A percentile compares a stretch with the other conserved stretches of the same genome.
These are phyloP conservation scores for Tetrastigma voinierianum DNA, from an alignment of 164 flowering plant species.

Conservation along the genomic window DNA sequence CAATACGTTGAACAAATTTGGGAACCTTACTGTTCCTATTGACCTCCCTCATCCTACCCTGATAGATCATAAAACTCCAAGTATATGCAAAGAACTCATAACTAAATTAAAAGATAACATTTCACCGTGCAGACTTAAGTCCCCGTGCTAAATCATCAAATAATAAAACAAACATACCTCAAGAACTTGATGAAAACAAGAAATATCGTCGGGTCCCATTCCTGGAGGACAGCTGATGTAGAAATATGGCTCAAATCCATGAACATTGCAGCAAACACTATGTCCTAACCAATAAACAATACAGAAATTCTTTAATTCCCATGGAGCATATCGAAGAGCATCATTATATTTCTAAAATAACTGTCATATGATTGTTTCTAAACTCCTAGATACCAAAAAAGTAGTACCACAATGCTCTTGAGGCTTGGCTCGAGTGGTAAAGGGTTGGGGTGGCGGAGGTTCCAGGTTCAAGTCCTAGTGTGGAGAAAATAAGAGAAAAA, in stretches of 20 bases:
- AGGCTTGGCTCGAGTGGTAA: too few relatives aligned
- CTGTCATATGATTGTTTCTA: background rate
- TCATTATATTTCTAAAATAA: background rate
- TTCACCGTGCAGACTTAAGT: background rate
- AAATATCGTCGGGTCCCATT: constrained; percentile 93
- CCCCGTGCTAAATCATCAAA: background rate
- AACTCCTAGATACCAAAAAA: background rate
- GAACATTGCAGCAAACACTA: constrained; percentile 90
- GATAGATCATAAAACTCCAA: constrained; percentile 9
- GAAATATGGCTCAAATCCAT: constrained; percentile 97
- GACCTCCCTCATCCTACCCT: constrained; percentile 83
- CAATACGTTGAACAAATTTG: constrained; percentile 58
- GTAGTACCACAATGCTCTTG: background rate
- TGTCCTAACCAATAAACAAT: constrained; percentile 50
- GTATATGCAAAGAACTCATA: background rate
- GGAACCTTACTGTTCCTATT: constrained; percentile 65
- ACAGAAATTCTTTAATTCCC: background rate
- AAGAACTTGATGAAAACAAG: constrained; percentile 68
- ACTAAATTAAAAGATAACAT: background rate
- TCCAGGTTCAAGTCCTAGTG: too few relatives aligned
- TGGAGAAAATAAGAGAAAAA: too few relatives aligned
- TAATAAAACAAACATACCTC: constrained; percentile 53
- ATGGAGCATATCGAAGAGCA: background rate
- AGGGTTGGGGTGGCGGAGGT: too few relatives aligned
- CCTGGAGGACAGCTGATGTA: constrained; percentile 87